Evolutionary conservation across 2,329 filamentous ascomycete species (phyloP), one percentile per base, ranked within the genome.

Genomic region (Lasiodiplodia sp.): DNA sequence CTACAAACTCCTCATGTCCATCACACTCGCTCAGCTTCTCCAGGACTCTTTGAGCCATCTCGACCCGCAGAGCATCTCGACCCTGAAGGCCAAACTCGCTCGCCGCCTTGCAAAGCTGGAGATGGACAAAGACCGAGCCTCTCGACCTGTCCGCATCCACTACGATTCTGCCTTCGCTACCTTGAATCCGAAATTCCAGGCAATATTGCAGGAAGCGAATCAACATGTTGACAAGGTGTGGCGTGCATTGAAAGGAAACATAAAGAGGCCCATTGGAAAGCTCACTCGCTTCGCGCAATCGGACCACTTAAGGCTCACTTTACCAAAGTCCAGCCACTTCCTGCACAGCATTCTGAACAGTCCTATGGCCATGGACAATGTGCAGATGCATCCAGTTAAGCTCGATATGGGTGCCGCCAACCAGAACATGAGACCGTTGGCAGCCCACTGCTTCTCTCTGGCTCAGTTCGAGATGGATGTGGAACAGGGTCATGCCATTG

Each of bases 81-180:
- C 80, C 18, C 72, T 89, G 5, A 82, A 81, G 58, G 76, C 83
- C 38, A 91, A 90, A 73, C 76, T 90, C 0, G 84, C 83, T 70
- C 82, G 86, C 25, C 85, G 88, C 0, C 81, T 91, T 16, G 84
- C 83, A 0, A 91, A 91, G 73, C 72, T 91, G 0, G 84, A 88
- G 38, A 72, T 74, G 0, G 82, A 85, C 57, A 77, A 73, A 18
- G 63, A 65, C 37, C 66, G 71, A 7, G 68, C 74, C 56, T 69
- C 68, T 18, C 16, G 69, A 8, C 21, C 52, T 14, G 37, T 37
- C 21, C 23, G 18, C 34, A 34, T 51, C 16, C 63, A 70, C 4
- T 80, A 80, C 58, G 69, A 73, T 2, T 28, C 69, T 2, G 70
- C 83, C 4, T 79, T 81, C 53, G 58, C 68, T 2, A 65, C 55